Conservation (phyloP, 2,329 filamentous ascomycete genomes). For the Fusarium illudens region DNA sequence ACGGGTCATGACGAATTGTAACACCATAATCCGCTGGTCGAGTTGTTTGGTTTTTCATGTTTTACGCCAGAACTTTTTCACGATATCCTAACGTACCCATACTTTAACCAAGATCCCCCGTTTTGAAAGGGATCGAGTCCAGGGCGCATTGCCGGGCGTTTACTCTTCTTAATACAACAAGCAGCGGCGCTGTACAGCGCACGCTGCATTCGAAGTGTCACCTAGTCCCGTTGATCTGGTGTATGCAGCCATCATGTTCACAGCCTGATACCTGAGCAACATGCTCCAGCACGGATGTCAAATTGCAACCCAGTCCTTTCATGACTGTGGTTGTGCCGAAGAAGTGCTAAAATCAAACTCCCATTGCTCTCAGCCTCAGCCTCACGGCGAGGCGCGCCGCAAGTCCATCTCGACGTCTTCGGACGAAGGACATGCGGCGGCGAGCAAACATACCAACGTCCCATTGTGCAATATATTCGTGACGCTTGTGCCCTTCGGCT, state of each 20-base stretch:
- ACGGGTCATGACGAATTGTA: conserved; percentile 50
- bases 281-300: conserved; percentile 91
- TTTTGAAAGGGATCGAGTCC: conserved; percentile 16
- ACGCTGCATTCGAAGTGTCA: conserved; percentile 26
- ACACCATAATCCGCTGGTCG: conserved; percentile 17
- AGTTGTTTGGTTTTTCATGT: conserved; percentile 27
- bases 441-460: conserved; percentile 42
- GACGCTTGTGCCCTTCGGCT: conserved; percentile 8
- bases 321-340: conserved; percentile 98
- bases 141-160: conserved; percentile 26
- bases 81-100: conserved; percentile 44
- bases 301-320: conserved; percentile 90
- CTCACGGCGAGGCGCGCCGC: conserved; percentile 39
- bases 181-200: conserved; percentile 29
- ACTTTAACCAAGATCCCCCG: conserved; percentile 26
- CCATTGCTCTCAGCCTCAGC: conserved; percentile 44
- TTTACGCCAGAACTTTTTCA: conserved; percentile 34
- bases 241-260: not conserved
- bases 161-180: conserved; percentile 41
- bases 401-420: conserved; percentile 20
- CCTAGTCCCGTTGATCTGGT: conserved; percentile 12
- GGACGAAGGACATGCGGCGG: conserved; percentile 34
- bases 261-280: not conserved
- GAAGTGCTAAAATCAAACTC: conserved; percentile 88
- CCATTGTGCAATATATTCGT: conserved; percentile 11